These are phyloP conservation scores for Colletotrichum sublineola DNA, from an alignment of 2,329 filamentous ascomycete genomes.

Conservation along the genomic window DNA sequence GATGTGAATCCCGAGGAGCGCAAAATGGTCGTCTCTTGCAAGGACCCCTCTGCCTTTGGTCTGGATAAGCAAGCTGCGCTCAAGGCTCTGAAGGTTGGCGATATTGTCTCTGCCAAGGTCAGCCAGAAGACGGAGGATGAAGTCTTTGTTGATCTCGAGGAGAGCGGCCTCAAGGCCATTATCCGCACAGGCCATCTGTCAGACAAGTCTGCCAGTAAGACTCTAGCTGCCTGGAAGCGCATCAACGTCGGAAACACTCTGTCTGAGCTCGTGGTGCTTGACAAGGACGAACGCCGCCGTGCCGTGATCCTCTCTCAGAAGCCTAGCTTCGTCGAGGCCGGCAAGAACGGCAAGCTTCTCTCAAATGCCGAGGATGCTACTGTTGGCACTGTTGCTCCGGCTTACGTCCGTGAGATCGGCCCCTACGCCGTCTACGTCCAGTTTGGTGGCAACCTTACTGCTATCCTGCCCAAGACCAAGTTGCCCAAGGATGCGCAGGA, in stretches of 20 bases:
- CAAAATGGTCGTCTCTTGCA: conserved; percentile 90
- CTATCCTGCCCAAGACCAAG: conserved; percentile 83
- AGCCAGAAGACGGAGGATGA: conserved; percentile 85
- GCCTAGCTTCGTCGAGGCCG: conserved; percentile 82
- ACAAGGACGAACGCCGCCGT: conserved; percentile 83
- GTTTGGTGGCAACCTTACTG: conserved; percentile 82
- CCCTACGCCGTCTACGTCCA: conserved; percentile 88
- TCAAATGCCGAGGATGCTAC: conserved; percentile 78
- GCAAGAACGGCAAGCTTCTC: conserved; percentile 79
- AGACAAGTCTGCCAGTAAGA: conserved; percentile 86
- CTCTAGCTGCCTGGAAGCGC: conserved; percentile 80
- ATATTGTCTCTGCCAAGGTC: conserved; percentile 82
- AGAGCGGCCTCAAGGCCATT: conserved; percentile 80
- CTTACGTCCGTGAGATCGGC: conserved; percentile 89
- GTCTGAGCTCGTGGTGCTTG: conserved; percentile 85
- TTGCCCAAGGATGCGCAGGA: conserved; percentile 77
- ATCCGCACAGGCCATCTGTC: conserved; percentile 84
- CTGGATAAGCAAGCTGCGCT: conserved; percentile 82
- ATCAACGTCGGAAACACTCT: conserved; percentile 88
- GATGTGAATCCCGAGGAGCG: conserved; percentile 79
- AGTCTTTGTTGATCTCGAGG: conserved; percentile 81
- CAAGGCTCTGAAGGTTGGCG: conserved; percentile 78
- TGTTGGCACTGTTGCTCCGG: conserved; percentile 76
- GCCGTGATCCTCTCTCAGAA: conserved; percentile 86
- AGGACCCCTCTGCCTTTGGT: conserved; percentile 84